Conservation (phyloP, 495 filamentous ascomycete species). For the Penicillium waksmanii region DNA sequence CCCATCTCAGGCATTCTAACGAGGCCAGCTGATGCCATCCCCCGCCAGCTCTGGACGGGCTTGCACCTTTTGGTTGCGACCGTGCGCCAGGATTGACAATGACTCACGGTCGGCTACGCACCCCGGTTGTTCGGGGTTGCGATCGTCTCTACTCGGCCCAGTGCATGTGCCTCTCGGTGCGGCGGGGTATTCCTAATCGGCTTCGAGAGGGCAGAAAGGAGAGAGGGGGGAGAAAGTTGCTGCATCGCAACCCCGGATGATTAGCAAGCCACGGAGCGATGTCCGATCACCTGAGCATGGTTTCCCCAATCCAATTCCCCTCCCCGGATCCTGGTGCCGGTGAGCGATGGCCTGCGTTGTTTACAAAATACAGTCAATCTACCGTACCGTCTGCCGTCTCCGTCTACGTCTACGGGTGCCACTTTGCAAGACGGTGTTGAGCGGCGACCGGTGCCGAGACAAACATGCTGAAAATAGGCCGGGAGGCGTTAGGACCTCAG, state of each 20-base stretch:
- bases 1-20: not conserved
- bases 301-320: not conserved
- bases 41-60: not conserved
- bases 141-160: slow-evolving; percentile 10
- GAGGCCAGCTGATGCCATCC: slow-evolving; percentile 8
- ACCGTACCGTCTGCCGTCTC: no score
- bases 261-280: slow-evolving; percentile 18
- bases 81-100: slow-evolving; percentile 21
- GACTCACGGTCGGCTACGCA: slow-evolving; percentile 30
- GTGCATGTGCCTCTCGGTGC: slow-evolving; percentile 20
- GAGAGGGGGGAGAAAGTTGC: not conserved
- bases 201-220: not conserved
- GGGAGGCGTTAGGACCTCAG: not conserved
- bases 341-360: not conserved
- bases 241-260: slow-evolving; percentile 18
- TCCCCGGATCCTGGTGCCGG: slow-evolving; percentile 6
- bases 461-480: slow-evolving; percentile 1
- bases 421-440: not conserved
- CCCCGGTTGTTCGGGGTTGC: slow-evolving; percentile 10
- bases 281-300: slow-evolving; percentile 19
- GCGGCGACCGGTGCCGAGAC: slow-evolving; percentile 1
- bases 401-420: not conserved
- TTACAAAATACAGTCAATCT: not conserved
- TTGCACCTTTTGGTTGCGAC: slow-evolving; percentile 6
- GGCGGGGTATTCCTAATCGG: slow-evolving; percentile 24